These are phyloP conservation scores for Begonia masoniana DNA, from an alignment of 306 rosid genomes.

Conservation along the genomic window DNA sequence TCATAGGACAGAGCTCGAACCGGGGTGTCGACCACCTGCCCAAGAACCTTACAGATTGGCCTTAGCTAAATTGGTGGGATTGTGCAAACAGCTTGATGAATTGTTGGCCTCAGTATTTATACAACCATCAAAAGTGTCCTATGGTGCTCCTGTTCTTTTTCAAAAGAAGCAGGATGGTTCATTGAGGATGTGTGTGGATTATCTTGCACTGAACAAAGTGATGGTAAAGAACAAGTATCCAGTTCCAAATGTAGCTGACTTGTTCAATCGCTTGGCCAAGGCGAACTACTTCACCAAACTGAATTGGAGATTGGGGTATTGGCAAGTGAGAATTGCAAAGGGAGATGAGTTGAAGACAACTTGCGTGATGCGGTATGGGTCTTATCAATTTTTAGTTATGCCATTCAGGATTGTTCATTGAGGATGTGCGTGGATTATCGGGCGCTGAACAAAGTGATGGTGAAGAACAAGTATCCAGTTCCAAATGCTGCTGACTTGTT, in stretches of 20 bases:
- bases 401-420: no score
- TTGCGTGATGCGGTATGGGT: no score
- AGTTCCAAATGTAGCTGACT: no score
- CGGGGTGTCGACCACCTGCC: not conserved
- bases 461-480: not conserved
- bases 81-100: not conserved
- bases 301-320: no score
- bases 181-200: no score
- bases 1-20: not conserved
- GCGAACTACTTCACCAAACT: no score
- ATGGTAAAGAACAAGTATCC: no score
- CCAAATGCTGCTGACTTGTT: not conserved
- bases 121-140: not conserved
- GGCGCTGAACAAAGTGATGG: not conserved
- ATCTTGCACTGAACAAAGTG: no score
- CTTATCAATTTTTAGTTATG: no score
- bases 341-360: no score
- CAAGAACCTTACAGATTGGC: not conserved
- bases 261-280: no score
- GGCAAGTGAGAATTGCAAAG: no score
- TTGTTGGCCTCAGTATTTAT: not conserved
- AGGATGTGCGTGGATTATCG: slow-evolving; percentile 1
- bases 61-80: not conserved
- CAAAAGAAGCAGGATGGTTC: slow-evolving; percentile 2
- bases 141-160: not conserved